Conservation (phyloP, 805 yeast species). For the Metschnikowia santaceciliae region DNA sequence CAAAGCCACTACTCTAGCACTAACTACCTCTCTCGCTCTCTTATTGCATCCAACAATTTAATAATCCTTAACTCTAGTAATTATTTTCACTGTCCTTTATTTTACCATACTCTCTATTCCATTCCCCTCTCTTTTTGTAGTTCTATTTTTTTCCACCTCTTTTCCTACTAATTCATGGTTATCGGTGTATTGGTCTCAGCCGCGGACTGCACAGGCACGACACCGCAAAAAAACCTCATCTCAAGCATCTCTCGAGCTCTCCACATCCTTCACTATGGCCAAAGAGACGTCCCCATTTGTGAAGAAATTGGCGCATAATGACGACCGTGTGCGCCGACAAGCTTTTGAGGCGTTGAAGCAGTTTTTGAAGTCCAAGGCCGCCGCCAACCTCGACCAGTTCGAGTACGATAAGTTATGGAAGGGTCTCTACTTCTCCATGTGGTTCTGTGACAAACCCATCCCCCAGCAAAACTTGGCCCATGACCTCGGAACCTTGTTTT, state of each 20-base stretch:
- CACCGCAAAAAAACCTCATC: conserved; percentile 4
- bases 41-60: too few species aligned
- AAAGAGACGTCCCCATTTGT: conserved; percentile 52
- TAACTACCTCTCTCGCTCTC: too few species aligned
- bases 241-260: not conserved
- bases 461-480: conserved; percentile 85
- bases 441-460: conserved; percentile 92
- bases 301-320: conserved; percentile 80
- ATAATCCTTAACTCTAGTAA: too few species aligned
- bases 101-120: too few species aligned
- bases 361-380: conserved; percentile 43
- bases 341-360: conserved; percentile 64
- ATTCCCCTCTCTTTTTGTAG: too few species aligned
- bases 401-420: conserved; percentile 89
- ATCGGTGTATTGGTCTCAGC: not conserved
- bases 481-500: conserved; percentile 58
- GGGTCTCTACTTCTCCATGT: conserved; percentile 92
- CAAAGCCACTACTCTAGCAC: too few species aligned
- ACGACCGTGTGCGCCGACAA: conserved; percentile 66
- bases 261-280: conserved; percentile 10
- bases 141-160: too few species aligned
- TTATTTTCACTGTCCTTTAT: too few species aligned
- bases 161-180: not conserved
- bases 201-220: not conserved
- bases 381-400: conserved; percentile 39